Evolutionary conservation across 345 rosid species (phyloP), one percentile per base, ranked within the genome.

Genomic region (Bruguiera sexangula): DNA sequence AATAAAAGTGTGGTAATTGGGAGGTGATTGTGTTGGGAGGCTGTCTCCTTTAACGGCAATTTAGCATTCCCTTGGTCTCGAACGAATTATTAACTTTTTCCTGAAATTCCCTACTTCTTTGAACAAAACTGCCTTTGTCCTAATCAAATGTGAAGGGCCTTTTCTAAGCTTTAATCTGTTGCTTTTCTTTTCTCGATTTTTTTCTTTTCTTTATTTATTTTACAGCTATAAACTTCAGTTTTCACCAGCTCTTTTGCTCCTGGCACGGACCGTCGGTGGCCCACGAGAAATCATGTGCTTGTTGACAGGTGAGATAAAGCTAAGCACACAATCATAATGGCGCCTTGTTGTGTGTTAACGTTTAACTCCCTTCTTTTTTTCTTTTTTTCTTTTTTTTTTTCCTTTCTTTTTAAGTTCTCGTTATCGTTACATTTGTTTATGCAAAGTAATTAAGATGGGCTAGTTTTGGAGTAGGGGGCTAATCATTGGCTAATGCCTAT

Each of bases 281-380:
- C 81, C 66, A 68, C 75, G 36, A 16, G 79, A 63, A 82, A 85
- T 87, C 58, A 82, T 88, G 73, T 66, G 29, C 37, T 30, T 77
- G 67, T 81, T 63, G 77, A 76, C 82, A 83, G 78, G 70, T 67
- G 48, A 71, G 68, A 72, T 57, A 83, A 81, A 80, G 86, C 69
- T 24, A 66, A 60, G 76, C 81, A 71, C 62, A 81, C 63, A 77
- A 87, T 82, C 83, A 87, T 85, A 70, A 66, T 79, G 51, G 60
- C 83, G 65, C 85, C 77, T 78, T 64, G 62, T 77, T 74, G 81
- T 74, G 54, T 65, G 53, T 63, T 72, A 78, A 71, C 77, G 77
- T 75, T 79, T 58, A 68, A 57, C 4, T 24, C 46, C 13, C 60
- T 68, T 53, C 32, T 29, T 15, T 2, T 18, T 6, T 13, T 27